Conservation (phyloP, 2,329 filamentous ascomycete species). For the Neocatenulostroma microsporum region DNA sequence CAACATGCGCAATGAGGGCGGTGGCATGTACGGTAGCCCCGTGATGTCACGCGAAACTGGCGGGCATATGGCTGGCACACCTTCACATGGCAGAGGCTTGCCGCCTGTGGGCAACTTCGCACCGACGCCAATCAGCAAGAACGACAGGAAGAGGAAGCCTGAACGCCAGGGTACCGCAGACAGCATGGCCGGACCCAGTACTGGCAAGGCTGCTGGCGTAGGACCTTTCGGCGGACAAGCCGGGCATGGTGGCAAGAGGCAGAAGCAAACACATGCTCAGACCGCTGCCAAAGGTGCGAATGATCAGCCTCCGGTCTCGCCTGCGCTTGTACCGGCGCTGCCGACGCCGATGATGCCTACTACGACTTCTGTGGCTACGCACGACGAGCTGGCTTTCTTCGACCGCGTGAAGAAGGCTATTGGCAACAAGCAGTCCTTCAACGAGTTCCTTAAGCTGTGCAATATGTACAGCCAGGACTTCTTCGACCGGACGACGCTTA, state of each 20-base stretch:
- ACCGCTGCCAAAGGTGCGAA: constrained; percentile 15
- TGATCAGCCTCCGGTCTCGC: constrained; percentile 56
- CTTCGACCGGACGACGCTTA: constrained; percentile 74
- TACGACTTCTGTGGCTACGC: constrained; percentile 61
- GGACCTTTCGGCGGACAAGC: too few relatives aligned
- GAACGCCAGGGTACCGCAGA: constrained; percentile 49
- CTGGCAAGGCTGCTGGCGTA: constrained; percentile 16
- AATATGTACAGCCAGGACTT: constrained; percentile 92
- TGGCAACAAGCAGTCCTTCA: constrained; percentile 83
- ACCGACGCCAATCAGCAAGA: constrained; percentile 69
- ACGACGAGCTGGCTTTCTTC: constrained; percentile 88
- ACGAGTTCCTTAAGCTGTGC: constrained; percentile 93
- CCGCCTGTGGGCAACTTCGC: constrained; percentile 94
- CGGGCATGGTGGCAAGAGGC: constrained; percentile 49
- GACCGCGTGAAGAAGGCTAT: constrained; percentile 96
- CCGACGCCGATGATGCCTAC: constrained; percentile 79
- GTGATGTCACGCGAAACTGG: constrained; percentile 30
- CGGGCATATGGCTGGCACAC: constrained; percentile 33
- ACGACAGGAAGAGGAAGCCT: constrained; percentile 74
- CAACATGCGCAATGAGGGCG: constrained; percentile 45
- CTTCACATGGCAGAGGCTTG: constrained; percentile 44
- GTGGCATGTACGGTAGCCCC: constrained; percentile 39
- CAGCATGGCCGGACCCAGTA: constrained; percentile 24
- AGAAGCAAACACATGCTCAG: constrained; percentile 64
- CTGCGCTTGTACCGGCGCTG: constrained; percentile 78